Base-by-base conservation (phyloP, 129 eudicot genomes). In the Flaveria robusta region DNA sequence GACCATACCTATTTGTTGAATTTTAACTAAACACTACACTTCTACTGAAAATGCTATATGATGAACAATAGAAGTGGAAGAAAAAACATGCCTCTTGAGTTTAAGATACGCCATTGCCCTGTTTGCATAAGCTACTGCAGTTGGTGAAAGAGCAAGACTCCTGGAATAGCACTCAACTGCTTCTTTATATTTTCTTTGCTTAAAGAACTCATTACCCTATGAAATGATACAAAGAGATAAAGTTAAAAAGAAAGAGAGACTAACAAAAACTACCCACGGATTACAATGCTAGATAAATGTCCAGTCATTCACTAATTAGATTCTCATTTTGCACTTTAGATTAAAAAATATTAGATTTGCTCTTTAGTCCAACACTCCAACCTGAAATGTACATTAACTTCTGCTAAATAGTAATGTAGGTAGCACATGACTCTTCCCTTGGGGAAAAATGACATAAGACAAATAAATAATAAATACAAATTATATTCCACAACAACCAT, bases 101-200 rank as follows among this genome's bases (percentile, higher is more conserved):
- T 91, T 94, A 50, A 94, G 86, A 77, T 87, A 94, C 37, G 99
- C 96, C 99, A 94, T 94, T 86, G 97, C 99, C 71, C 99, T 89
- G 71, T 94, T 94, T 51, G 99, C 99, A 85, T 94, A 89, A 62
- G 96, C 88, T 76, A 94, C 99, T 65, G 97, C 96, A 68, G 97
- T 94, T 62, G 99, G 99, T 37, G 96, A 94, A 42, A 94, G 63
- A 29, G 97, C 99, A 82, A 94, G 89, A 85, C 99, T 94, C 82
- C 97, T 87, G 50, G 97, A 91, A 74, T 94, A 94, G 82, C 99
- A 94, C 65, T 89, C 97, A 54, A 91, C 82, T 52, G 99, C 99
- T 74, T 91, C 96, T 79, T 91, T 86, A 78, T 80, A 94, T 70
- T 94, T 94, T 89, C 91, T 87, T 79, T 91, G 88, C 87, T 94